phyloP scores from a whole-genome alignment of 2,329 filamentous ascomycete genomes.

The Mollisia scopiformis region DNA sequence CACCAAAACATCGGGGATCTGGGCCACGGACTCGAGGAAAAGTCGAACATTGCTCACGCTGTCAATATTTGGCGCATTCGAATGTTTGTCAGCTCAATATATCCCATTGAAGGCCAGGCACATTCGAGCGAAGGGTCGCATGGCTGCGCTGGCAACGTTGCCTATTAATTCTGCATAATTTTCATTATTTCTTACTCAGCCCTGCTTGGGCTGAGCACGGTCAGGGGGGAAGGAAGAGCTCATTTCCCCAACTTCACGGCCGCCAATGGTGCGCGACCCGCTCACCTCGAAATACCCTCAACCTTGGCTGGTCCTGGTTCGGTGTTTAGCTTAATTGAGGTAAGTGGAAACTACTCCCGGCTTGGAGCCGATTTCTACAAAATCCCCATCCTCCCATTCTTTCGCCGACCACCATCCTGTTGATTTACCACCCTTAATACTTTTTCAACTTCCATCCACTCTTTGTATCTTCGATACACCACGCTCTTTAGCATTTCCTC shows the following conservation, averaged over 20 bases:
- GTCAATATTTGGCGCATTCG: neutral
- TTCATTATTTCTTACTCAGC: constrained; percentile 1
- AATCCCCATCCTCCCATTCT: neutral
- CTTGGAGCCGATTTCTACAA: neutral
- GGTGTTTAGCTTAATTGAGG: neutral
- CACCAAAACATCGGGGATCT: neutral
- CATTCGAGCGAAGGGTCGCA: neutral
- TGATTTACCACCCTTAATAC: constrained; percentile 7
- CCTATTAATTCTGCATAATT: neutral
- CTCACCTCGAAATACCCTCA: constrained; percentile 4
- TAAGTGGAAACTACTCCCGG: neutral
- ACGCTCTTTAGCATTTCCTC: constrained; percentile 29
- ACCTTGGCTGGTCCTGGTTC: constrained; percentile 1
- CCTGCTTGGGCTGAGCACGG: neutral
- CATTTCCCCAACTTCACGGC: constrained; percentile 2
- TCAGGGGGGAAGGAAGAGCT: neutral
- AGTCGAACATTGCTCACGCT: neutral
- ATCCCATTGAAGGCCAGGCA: neutral
- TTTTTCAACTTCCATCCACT: neutral
- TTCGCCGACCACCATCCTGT: neutral
- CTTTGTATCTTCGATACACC: constrained; percentile 34
- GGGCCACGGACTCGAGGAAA: neutral
- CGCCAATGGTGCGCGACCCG: neutral
- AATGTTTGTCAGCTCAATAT: neutral
- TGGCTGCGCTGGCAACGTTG: neutral